Evolutionary conservation across 768 basidiomycete genomes (phyloP).

Genomic region (Lactarius evosmus): DNA sequence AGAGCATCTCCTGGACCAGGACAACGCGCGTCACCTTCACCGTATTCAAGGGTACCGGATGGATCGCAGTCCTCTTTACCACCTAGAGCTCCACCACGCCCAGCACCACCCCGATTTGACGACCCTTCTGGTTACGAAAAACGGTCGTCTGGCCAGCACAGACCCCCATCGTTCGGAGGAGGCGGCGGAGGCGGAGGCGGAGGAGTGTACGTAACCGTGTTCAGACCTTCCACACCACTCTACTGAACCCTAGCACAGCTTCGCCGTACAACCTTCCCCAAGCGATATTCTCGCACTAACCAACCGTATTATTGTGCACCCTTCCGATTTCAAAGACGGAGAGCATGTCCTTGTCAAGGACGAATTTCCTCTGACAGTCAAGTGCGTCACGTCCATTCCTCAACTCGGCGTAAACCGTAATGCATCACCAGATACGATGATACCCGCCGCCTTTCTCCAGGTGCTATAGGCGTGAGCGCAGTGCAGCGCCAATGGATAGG

Average conservation of each 20-base stretch:
- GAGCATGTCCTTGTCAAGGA: conserved; percentile 77
- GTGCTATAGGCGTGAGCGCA: conserved; percentile 71
- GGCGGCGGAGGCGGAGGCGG: conserved; percentile 21
- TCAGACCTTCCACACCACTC: not conserved
- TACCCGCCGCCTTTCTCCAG: conserved; percentile 64
- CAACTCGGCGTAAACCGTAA: not conserved
- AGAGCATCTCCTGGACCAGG: conserved; percentile 12
- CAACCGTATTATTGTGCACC: conserved; percentile 79
- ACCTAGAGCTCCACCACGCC: conserved; percentile 24
- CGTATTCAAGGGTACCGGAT: conserved; percentile 26
- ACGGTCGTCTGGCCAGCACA: conserved; percentile 28
- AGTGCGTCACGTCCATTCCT: conserved; percentile 44
- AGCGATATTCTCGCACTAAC: conserved; percentile 57
- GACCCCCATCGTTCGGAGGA: conserved; percentile 25
- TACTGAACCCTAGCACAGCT: conserved; percentile 26
- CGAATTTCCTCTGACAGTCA: conserved; percentile 65
- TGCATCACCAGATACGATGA: conserved; percentile 64
- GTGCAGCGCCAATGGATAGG: conserved; percentile 88
- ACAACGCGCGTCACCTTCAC: conserved; percentile 19
- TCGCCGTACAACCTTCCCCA: conserved; percentile 30
- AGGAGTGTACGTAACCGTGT: conserved; percentile 28
- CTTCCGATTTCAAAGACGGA: conserved; percentile 67
- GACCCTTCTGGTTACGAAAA: conserved; percentile 35
- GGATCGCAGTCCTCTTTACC: conserved; percentile 23
- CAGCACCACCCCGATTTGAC: conserved; percentile 31